A percentile compares a stretch with the other conserved stretches of the same genome.
phyloP scores from a whole-genome alignment of 2,329 filamentous ascomycete species.

The Ophiocordyceps camponoti-leonardi region DNA sequence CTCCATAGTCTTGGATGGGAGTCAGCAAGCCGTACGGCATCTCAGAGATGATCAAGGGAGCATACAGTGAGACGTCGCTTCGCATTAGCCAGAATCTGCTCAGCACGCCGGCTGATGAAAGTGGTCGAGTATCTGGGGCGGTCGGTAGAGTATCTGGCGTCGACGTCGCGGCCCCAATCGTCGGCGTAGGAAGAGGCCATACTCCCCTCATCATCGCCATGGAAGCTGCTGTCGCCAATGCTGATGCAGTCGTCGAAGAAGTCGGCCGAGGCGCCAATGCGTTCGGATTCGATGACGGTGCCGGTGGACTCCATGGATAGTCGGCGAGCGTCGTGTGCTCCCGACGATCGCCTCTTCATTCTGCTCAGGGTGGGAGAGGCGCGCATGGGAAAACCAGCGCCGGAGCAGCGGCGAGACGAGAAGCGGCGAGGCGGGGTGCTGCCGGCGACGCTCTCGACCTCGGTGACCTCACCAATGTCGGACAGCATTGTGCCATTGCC shows the following conservation, averaged over 20 bases:
- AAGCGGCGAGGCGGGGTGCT: slow-evolving; percentile 18
- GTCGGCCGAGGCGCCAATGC: slow-evolving; percentile 26
- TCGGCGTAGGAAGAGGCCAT: slow-evolving; percentile 39
- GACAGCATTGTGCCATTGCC: slow-evolving; percentile 54
- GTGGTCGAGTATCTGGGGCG: slow-evolving; percentile 54
- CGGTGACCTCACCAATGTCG: slow-evolving; percentile 42
- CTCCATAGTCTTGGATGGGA: slow-evolving; percentile 62
- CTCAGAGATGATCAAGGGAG: slow-evolving; percentile 1
- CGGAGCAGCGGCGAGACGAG: slow-evolving; percentile 16
- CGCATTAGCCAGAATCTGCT: slow-evolving; percentile 82
- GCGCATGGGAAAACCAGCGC: slow-evolving; percentile 15
- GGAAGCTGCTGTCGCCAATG: slow-evolving; percentile 47
- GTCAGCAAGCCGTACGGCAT: background rate
- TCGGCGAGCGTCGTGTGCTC: slow-evolving; percentile 22
- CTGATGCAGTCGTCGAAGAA: slow-evolving; percentile 47
- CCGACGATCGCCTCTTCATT: slow-evolving; percentile 27
- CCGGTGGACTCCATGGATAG: slow-evolving; percentile 43
- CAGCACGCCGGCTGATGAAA: slow-evolving; percentile 65
- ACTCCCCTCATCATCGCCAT: slow-evolving; percentile 52
- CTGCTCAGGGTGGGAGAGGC: slow-evolving; percentile 29
- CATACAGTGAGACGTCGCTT: slow-evolving; percentile 76
- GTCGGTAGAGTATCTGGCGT: slow-evolving; percentile 4
- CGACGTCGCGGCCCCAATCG: slow-evolving; percentile 16
- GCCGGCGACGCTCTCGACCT: slow-evolving; percentile 32
- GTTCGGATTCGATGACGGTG: slow-evolving; percentile 31